These are phyloP conservation scores for Cutaneotrichosporon cutaneum DNA, from an alignment of 1,284 basidiomycete species.

Conservation along the genomic window DNA sequence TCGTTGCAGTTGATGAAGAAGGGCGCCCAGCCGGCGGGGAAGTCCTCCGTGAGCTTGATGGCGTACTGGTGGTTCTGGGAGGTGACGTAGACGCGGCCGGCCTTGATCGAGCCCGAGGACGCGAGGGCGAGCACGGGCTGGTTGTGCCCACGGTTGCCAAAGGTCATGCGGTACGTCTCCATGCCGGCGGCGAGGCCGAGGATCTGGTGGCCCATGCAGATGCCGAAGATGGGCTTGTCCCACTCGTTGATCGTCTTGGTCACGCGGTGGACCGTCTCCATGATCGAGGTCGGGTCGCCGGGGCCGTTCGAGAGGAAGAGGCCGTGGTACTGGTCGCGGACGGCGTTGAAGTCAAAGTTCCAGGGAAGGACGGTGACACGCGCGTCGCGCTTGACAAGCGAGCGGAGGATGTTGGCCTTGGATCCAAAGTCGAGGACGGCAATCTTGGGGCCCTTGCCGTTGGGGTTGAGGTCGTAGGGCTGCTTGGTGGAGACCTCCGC, in stretches of 20 bases:
- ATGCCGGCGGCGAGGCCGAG: slow-evolving; percentile 96
- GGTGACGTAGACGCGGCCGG: slow-evolving; percentile 95
- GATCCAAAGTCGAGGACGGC: slow-evolving; percentile 96
- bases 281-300: slow-evolving; percentile 87
- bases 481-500: slow-evolving; percentile 84
- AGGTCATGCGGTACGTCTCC: slow-evolving; percentile 79
- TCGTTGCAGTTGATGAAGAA: slow-evolving; percentile 98
- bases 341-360: slow-evolving; percentile 91
- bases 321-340: slow-evolving; percentile 89
- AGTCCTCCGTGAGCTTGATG: slow-evolving; percentile 83
- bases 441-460: slow-evolving; percentile 76
- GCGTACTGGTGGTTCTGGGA: slow-evolving; percentile 92
- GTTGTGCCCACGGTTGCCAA: slow-evolving; percentile 99
- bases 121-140: slow-evolving; percentile 95
- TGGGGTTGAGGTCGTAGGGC: slow-evolving; percentile 82
- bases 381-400: slow-evolving; percentile 84
- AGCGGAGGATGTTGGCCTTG: slow-evolving; percentile 95
- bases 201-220: slow-evolving; percentile 98
- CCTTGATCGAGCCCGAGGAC: slow-evolving; percentile 83
- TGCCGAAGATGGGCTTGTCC: slow-evolving; percentile 92
- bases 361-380: slow-evolving; percentile 94
- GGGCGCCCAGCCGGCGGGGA: slow-evolving; percentile 92
- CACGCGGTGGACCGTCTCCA: slow-evolving; percentile 77
- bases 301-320: slow-evolving; percentile 97
- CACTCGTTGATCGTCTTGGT: slow-evolving; percentile 80